Evolutionary conservation across 2,329 filamentous ascomycete genomes (phyloP), one percentile per base, ranked within the genome.

Genomic region (Aureobasidium melanogenum): DNA sequence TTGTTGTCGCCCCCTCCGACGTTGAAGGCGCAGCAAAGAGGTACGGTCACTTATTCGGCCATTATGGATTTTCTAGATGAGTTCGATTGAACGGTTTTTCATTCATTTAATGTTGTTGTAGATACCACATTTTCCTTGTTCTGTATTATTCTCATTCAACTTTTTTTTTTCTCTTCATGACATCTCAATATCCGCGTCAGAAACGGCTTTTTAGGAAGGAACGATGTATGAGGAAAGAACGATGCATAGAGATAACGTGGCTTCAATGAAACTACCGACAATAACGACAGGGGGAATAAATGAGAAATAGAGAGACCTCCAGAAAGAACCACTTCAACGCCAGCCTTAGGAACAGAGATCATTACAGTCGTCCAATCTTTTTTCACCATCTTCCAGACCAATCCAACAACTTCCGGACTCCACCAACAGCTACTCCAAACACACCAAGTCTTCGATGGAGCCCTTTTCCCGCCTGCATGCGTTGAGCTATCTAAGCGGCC

Each of bases 11-110:
- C 56, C 3, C 44, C 56, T 26, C 44, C 56, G 32, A 22, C 56
- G 8, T 34, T 14, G n/a, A 50, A 50, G 17, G 44, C n/a, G 10
- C 43, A 38, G 8, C 43, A 38, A 28, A 48, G 44, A 8, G 56
- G 44, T 22, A 48, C 56, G 8, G 44, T 50, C 6, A 39, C 43
- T 5, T 59, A 59, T n/a, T 34, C 56, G 12, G 43, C 38, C 10
- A 59, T 59, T 17, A 50, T 59, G 32, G 56, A 59, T 24, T 59
- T 59, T 32, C 24, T 59, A 9, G 56, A 59, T 17, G 44, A 50
- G 34, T 50, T 59, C 10, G 44, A 50, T 24, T 59, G 32, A 36
- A 15, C 4, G 12, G 3, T 15, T 36, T 36, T 36, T 3, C 14
- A 10, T 36, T 36, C 32, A 14, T 36, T 14, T 47, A 17, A 28